These are phyloP conservation scores for Zalaria sp. DNA, from an alignment of 2,329 filamentous ascomycete genomes.

Conservation along the genomic window DNA sequence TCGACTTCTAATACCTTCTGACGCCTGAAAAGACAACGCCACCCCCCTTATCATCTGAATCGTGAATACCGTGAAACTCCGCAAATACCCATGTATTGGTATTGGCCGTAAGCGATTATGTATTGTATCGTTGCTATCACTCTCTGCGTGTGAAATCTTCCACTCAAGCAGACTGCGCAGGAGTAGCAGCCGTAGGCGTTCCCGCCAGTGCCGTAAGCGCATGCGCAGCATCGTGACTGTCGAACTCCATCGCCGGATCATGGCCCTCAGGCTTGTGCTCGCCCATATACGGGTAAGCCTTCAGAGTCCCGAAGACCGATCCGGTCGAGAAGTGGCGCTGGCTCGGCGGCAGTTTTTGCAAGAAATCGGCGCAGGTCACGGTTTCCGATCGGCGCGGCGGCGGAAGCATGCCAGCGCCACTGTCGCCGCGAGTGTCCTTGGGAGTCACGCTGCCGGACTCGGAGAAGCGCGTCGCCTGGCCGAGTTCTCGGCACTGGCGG, in stretches of 20 bases:
- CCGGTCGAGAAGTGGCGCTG: background rate
- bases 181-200: background rate
- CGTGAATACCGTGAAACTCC: too few species aligned
- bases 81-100: too few species aligned
- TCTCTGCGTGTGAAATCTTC: too few species aligned
- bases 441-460: too few species aligned
- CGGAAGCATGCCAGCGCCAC: background rate
- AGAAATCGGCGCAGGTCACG: constrained; percentile 8
- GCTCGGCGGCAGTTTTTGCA: constrained; percentile 3
- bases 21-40: too few species aligned
- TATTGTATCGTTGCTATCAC: too few species aligned
- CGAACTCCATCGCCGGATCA: constrained; percentile 7
- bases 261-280: constrained; percentile 2
- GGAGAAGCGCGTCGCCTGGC: constrained; percentile 3
- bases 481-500: constrained; percentile 7
- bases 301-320: constrained; percentile 1
- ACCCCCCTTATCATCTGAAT: too few species aligned
- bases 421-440: background rate
- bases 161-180: too few species aligned
- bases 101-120: too few species aligned
- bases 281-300: constrained; percentile 5
- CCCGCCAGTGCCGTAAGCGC: constrained; percentile 5
- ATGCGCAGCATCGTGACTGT: constrained; percentile 7
- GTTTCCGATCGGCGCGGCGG: constrained; percentile 1
- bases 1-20: too few species aligned